Percentiles rank a stretch among this genome's conserved stretches.
These are phyloP conservation scores for Hemileccinum impolitum DNA, from an alignment of 768 basidiomycete species.

Conservation along the genomic window DNA sequence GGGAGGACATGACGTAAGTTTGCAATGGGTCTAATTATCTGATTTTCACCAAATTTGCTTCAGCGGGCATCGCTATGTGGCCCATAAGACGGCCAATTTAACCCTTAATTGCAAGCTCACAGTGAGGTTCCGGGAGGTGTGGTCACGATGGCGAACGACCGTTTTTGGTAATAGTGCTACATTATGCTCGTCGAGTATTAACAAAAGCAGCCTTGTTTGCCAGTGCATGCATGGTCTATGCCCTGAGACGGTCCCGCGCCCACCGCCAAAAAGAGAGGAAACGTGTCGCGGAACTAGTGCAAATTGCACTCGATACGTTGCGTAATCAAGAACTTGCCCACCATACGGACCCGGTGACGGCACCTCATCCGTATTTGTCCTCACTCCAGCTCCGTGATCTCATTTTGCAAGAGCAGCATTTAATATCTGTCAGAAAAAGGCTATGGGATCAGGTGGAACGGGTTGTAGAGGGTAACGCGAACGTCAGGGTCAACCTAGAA, in stretches of 20 bases:
- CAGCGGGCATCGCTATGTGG: constrained; percentile 73
- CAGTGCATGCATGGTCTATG: constrained; percentile 13
- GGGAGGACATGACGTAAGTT: constrained; percentile 62
- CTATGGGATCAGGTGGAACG: constrained; percentile 83
- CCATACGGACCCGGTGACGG: constrained; percentile 74
- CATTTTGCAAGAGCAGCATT: constrained; percentile 78
- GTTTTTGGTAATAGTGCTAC: constrained; percentile 50
- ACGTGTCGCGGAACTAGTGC: constrained; percentile 71
- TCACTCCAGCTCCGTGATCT: constrained; percentile 87
- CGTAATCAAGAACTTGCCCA: constrained; percentile 81
- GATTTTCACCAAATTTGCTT: constrained; percentile 20
- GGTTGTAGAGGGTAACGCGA: constrained; percentile 86
- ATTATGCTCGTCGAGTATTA: constrained; percentile 9
- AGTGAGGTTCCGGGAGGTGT: constrained; percentile 62
- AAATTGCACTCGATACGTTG: constrained; percentile 74
- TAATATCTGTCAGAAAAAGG: constrained; percentile 56
- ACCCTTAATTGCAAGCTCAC: constrained; percentile 62
- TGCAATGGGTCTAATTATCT: constrained; percentile 21
- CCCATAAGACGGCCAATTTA: constrained; percentile 67
- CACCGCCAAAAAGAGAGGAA: constrained; percentile 55
- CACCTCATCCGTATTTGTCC: constrained; percentile 74
- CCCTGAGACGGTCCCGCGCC: constrained; percentile 36
- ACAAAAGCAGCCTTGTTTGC: constrained; percentile 29
- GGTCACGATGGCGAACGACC: constrained; percentile 64
- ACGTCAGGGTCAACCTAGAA: constrained; percentile 81